Evolutionary conservation across 2,329 filamentous ascomycete genomes (phyloP).

Genomic region (Phialemoniopsis sp.): DNA sequence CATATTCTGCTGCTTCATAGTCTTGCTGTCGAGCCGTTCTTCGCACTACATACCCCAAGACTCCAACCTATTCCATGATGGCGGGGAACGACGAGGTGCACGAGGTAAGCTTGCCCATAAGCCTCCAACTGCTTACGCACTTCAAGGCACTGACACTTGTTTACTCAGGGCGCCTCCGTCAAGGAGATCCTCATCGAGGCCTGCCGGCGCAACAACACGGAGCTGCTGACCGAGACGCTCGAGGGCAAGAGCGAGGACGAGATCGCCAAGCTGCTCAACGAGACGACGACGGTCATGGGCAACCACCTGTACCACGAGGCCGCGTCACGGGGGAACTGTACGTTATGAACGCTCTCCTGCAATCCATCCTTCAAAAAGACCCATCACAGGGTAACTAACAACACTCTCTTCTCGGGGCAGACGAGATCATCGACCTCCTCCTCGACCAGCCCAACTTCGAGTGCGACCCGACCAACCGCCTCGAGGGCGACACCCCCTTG

Average conservation of each 20-base stretch:
- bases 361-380: no score
- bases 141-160: neutral
- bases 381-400: no score
- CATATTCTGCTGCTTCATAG: no score
- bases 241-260: slow-evolving; percentile 56
- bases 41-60: no score
- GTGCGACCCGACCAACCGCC: slow-evolving; percentile 71
- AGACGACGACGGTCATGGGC: slow-evolving; percentile 78
- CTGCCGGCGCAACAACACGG: slow-evolving; percentile 87
- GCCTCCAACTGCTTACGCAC: neutral
- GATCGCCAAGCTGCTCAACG: slow-evolving; percentile 77
- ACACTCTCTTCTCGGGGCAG: slow-evolving; percentile 31
- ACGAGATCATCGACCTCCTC: slow-evolving; percentile 77
- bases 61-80: slow-evolving; percentile 10
- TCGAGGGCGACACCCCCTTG: slow-evolving; percentile 73
- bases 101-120: slow-evolving; percentile 16
- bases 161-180: slow-evolving; percentile 70
- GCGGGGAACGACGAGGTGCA: slow-evolving; percentile 22
- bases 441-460: slow-evolving; percentile 82
- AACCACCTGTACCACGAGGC: slow-evolving; percentile 89
- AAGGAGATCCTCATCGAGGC: slow-evolving; percentile 88
- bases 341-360: slow-evolving; percentile 22
- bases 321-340: slow-evolving; percentile 80
- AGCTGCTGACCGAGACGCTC: slow-evolving; percentile 75
- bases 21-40: neutral